Base-by-base conservation (phyloP, 2,329 filamentous ascomycete genomes). In the Cryoendolithus antarcticus region DNA sequence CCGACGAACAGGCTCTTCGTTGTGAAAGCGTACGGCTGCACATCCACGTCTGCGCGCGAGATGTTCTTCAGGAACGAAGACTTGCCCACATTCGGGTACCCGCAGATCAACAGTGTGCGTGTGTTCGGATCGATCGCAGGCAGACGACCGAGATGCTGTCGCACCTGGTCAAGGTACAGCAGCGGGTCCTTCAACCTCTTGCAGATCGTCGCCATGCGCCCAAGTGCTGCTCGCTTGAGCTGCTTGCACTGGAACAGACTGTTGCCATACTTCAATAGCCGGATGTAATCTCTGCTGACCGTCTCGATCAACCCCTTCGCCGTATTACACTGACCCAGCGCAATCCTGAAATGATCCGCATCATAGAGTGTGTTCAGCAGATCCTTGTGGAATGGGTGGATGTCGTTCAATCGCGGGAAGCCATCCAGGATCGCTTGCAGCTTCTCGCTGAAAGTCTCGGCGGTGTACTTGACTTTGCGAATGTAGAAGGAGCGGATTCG, bases 101-200 rank as follows among this genome's bases (percentile, higher is more conserved):
- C 91, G 63, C 89, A 94, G 52, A 98, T 95, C 48, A 98, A 73
- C 33, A 98, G 77, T 1, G 91, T 98, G 53, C 91, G 75, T 30
- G 91, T 98, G 60, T 94, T 98, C 42, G 91, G 91, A 61, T 98
- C 93, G 61, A 98, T 98, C n/a, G 88, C 80, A 4, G 91, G 93
- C 49, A 98, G 77, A 81, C 91, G 88, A 45, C 89, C 91, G 58
- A 98, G 71, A 69, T 98, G 93, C 70, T 96, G 89, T 51, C 91
- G 80, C 48, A 93, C 86, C 66, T 96, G 88, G 65, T 98, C 91
- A 44, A 98, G 77, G 63, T 96, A 98, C 48, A 93, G 72, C 36
- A 98, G 75, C 40, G 91, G 86, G 54, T 98, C 91, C 66, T 94
- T 95, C 46, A 98, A 70, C 48, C 88, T 79, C 70, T 86, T 91